A percentile compares a stretch with the other conserved stretches of the same genome.
Conservation (phyloP, 257 asterid species). For the Solanum dulcamara region DNA sequence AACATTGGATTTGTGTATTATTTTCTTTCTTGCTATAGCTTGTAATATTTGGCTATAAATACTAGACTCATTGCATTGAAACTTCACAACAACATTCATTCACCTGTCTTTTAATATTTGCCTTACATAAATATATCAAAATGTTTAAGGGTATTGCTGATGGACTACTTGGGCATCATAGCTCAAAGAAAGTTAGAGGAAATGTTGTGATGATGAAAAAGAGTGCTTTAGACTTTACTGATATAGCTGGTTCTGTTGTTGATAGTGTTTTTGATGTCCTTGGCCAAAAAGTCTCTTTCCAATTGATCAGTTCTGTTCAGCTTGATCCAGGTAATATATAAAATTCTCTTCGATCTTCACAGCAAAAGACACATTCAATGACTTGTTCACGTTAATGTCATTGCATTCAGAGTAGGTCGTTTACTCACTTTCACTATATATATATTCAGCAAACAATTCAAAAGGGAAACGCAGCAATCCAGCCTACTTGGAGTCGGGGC, state of each 20-base stretch:
- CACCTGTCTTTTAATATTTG: not conserved
- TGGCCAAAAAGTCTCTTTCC: not conserved
- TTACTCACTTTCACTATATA: too few species aligned
- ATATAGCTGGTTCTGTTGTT: too few species aligned
- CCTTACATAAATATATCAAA: too few species aligned
- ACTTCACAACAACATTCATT: not conserved
- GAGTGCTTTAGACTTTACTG: not conserved
- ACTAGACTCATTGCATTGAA: not conserved
- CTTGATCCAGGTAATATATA: too few species aligned
- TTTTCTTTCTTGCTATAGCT: not conserved
- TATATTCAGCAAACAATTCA: not conserved
- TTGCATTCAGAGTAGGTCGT: too few species aligned
- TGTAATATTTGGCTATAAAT: not conserved
- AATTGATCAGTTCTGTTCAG: too few species aligned
- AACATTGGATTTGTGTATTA: too few species aligned
- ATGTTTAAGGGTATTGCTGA: not conserved
- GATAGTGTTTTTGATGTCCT: too few species aligned
- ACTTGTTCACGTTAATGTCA: too few species aligned
- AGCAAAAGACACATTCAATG: too few species aligned
- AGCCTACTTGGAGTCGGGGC: conserved; percentile 9
- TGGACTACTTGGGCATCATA: not conserved
- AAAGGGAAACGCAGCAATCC: conserved; percentile 10
- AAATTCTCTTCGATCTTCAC: too few species aligned
- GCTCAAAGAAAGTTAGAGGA: not conserved
- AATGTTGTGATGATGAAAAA: not conserved